Base-by-base conservation (phyloP, 495 filamentous ascomycete species). In the Friedmanniomyces endolithicus region DNA sequence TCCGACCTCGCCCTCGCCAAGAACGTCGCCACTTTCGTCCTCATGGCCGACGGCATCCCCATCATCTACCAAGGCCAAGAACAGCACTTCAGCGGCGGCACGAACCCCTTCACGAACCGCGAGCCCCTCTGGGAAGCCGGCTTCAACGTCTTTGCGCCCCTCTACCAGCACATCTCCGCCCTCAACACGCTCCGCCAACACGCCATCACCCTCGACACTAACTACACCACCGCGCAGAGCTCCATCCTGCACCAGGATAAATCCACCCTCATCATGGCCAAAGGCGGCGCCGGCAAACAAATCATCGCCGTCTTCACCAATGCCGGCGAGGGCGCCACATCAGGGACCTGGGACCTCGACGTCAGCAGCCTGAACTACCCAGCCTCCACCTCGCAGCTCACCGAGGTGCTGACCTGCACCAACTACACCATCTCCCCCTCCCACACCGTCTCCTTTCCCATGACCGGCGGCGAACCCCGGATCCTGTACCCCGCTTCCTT, bases 1-100 rank as follows among this genome's bases (percentile, higher is more conserved):
- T 64, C 69, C 11, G 80, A 84, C 59, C 55, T 62, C n/a, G 59
- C 60, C 1, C 74, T 82, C 6, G 71, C 79, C 34, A 81, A 80
- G 66, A 84, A 88, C 62, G 82, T 75, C 7, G 78, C 85, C 52
- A 75, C 83, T 0, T 88, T 83, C 60, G 80, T 74, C 16, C 78
- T 88, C 56, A 77, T 90, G 52, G 72, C 74, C 11, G 84, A 85
- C 56, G 78, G 78, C 16, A 78, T 81, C 11, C 78, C 79, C 1
- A 78, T 82, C 59, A 75, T 78, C 50, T 83, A 82, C 56, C 70
- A 76, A 59, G 86, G 86, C 20, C 83, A 87, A 64, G 86, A 89
- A 64, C 85, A 90, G 53, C 78, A 79, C 47, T 80, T 80, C 59
- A 59, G 63, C 2, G 84, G 85, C 41, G 63, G 68, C 6, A 68